Conservation (phyloP, 2,329 filamentous ascomycete genomes). For the Kalaharituber pfeilii region DNA sequence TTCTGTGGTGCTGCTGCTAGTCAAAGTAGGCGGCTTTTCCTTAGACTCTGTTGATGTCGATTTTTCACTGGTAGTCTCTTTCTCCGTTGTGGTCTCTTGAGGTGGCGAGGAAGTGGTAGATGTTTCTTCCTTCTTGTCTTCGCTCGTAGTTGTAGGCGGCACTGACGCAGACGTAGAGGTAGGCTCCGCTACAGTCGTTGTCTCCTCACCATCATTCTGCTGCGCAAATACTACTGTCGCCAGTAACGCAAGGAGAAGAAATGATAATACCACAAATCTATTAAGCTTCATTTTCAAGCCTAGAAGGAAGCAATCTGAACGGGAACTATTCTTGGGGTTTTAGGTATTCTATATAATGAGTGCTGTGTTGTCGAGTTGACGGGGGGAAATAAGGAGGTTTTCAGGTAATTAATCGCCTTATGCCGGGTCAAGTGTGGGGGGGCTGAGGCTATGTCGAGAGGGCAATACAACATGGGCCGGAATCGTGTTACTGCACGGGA, state of each 20-base stretch:
- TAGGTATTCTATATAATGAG: too few species aligned
- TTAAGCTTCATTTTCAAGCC: constrained; percentile 13
- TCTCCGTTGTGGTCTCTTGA: not conserved
- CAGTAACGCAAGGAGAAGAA: constrained; percentile 7
- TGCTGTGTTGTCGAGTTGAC: too few species aligned
- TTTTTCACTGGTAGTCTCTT: not conserved
- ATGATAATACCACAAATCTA: constrained; percentile 4
- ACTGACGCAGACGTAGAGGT: not conserved
- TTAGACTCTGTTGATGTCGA: not conserved
- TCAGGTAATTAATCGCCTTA: too few species aligned
- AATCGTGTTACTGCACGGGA: too few species aligned
- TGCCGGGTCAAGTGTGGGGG: too few species aligned
- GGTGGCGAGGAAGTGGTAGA: not conserved
- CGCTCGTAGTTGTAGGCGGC: constrained; percentile 2
- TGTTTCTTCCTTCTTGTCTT: not conserved
- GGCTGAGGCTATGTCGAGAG: too few species aligned
- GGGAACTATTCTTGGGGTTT: too few species aligned
- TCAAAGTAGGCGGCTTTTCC: not conserved
- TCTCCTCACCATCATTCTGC: not conserved
- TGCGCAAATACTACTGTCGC: constrained; percentile 11
- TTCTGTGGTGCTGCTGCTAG: not conserved
- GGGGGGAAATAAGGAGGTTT: too few species aligned
- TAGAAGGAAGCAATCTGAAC: too few species aligned
- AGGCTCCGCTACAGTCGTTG: not conserved
- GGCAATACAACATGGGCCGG: too few species aligned